Evolutionary conservation across 257 asterid genomes (phyloP).

Genomic region (Plectranthus barbatus): DNA sequence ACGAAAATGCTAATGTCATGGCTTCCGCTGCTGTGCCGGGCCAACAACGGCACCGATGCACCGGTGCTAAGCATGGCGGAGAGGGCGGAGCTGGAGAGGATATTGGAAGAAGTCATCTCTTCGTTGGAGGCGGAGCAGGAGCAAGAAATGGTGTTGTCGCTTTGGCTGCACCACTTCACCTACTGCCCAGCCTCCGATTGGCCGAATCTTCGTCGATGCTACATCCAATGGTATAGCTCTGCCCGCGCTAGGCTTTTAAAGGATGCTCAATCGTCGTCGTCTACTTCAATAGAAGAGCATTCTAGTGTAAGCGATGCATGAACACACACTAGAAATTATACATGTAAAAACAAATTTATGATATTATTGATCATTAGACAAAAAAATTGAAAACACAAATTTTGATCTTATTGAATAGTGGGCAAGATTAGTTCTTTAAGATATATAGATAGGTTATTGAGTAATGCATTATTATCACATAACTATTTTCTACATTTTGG

Average conservation of each 20-base stretch:
- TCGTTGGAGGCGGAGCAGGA: conserved; percentile 53
- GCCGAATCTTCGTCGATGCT: conserved; percentile 79
- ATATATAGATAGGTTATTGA: too few species aligned
- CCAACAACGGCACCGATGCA: conserved; percentile 63
- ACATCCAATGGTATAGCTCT: conserved; percentile 57
- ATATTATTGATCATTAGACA: too few species aligned
- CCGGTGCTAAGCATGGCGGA: conserved; percentile 55
- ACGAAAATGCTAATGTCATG: conserved; percentile 60
- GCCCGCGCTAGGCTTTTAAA: conserved; percentile 40
- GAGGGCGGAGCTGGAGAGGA: conserved; percentile 61
- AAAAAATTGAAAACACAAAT: too few species aligned
- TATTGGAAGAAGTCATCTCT: conserved; percentile 51
- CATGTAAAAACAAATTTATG: too few species aligned
- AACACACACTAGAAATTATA: too few species aligned
- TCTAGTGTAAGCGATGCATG: too few species aligned
- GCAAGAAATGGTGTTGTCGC: conserved; percentile 75
- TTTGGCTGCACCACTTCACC: conserved; percentile 90
- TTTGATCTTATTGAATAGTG: too few species aligned
- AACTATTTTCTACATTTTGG: too few species aligned
- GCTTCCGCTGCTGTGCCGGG: conserved; percentile 82
- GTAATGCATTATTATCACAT: too few species aligned
- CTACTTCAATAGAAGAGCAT: too few species aligned
- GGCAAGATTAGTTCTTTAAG: too few species aligned
- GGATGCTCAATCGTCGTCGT: neutral
- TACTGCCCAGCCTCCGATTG: conserved; percentile 75